Base-by-base conservation (phyloP, 768 basidiomycete genomes). In the Agaricus subrufescens region DNA sequence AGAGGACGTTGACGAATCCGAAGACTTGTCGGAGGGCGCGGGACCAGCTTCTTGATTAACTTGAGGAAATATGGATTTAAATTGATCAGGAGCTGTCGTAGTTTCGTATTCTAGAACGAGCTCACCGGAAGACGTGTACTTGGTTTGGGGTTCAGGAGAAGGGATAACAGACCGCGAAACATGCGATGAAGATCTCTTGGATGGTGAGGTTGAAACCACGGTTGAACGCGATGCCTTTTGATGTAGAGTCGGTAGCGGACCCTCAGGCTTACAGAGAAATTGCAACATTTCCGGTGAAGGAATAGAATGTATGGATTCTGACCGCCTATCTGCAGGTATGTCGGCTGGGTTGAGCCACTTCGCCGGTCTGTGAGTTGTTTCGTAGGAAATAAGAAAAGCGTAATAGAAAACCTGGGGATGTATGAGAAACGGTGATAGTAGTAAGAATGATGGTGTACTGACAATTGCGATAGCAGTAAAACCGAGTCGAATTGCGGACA, bases 381-480 rank as follows among this genome's bases (percentile, higher is more conserved):
- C 52, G 50, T 72, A 76, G 19, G 55, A 48, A 38, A 56, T n/a
- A 5, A 56, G 31, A 15, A 56, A 56, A 25, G 55, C 43, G n/a
- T 54, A 49, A 34, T 58, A 54, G 42, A 50, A 26, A 30, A 46
- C 53, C 53, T 54, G 53, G 30, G 31, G 34, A 29, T 42, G 47
- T 12, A 23, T 48, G 14, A 58, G 39, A 45, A 52, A 14, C 31
- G 30, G 46, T 52, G 15, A 61, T 25, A 39, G 50, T 43, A 54
- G n/a, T 52, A 11, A 51, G 29, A 31, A 50, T 30, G 3, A 47
- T 48, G 27, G 31, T 46, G 3, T 37, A 77, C 87, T 67, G 63
- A 90, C 88, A 52, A 82, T 66, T 48, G 84, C 61, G 27, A 70
- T 57, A 40, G 73, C 57, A 1, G 87, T 89, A 25, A 87, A 47